phyloP scores from a whole-genome alignment of 2,329 filamentous ascomycete species.

The Rasamsonia emersonii region DNA sequence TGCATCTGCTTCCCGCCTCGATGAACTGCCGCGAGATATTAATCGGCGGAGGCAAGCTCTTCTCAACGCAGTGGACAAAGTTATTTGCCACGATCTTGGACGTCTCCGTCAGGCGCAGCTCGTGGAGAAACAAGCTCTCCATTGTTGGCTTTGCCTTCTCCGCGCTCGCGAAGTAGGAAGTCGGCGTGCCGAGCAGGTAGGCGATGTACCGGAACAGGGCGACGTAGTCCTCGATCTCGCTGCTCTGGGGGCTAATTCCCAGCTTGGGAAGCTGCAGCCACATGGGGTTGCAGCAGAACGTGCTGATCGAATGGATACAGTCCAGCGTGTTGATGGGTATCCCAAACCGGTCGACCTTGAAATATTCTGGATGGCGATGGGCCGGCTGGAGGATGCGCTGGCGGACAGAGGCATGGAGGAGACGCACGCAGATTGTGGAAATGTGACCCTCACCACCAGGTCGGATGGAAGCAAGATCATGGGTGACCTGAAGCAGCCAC shows the following conservation, averaged over 20 bases:
- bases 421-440: slow-evolving; percentile 55
- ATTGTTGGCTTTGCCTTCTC: slow-evolving; percentile 50
- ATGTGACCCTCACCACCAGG: slow-evolving; percentile 57
- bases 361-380: slow-evolving; percentile 49
- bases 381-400: slow-evolving; percentile 54
- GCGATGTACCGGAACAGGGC: slow-evolving; percentile 67
- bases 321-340: slow-evolving; percentile 67
- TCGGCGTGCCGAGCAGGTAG: slow-evolving; percentile 59
- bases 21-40: slow-evolving; percentile 28
- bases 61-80: slow-evolving; percentile 29
- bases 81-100: slow-evolving; percentile 30
- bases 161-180: slow-evolving; percentile 48
- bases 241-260: slow-evolving; percentile 52
- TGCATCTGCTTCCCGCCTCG: slow-evolving; percentile 28
- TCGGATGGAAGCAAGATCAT: slow-evolving; percentile 52
- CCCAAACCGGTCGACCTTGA: slow-evolving; percentile 48
- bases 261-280: slow-evolving; percentile 61
- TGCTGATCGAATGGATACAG: slow-evolving; percentile 58
- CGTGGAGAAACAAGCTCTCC: slow-evolving; percentile 39
- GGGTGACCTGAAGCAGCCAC: slow-evolving; percentile 62
- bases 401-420: slow-evolving; percentile 59
- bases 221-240: slow-evolving; percentile 58
- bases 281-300: slow-evolving; percentile 58
- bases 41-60: slow-evolving; percentile 23
- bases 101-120: slow-evolving; percentile 25